Percentiles rank a stretch among this genome's conserved stretches.
These are phyloP conservation scores for Psilocybe sp. DNA, from an alignment of 768 basidiomycete genomes.

Conservation along the genomic window DNA sequence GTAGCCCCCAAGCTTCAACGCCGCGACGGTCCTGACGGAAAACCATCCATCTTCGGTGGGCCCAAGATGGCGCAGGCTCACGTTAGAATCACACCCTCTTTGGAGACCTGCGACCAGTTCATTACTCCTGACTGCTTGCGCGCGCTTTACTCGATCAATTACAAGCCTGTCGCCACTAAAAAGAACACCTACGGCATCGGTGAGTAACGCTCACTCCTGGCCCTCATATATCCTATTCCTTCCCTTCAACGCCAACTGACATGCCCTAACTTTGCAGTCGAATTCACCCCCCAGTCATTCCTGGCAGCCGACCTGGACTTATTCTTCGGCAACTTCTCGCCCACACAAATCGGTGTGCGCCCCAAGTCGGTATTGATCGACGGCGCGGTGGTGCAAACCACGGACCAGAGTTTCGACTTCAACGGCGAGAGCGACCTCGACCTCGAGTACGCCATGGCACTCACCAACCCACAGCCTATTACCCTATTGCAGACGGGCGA, in stretches of 20 bases:
- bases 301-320: slow-evolving; percentile 40
- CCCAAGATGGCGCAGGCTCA: slow-evolving; percentile 17
- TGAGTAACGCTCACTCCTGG: slow-evolving; percentile 12
- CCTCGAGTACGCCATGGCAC: slow-evolving; percentile 53
- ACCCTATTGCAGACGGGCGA: slow-evolving; percentile 46
- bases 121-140: slow-evolving; percentile 39
- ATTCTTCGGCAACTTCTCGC: slow-evolving; percentile 40
- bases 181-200: slow-evolving; percentile 41
- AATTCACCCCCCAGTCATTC: slow-evolving; percentile 51
- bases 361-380: slow-evolving; percentile 28
- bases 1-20: slow-evolving; percentile 5
- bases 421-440: slow-evolving; percentile 60
- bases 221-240: neutral
- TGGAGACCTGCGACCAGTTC: slow-evolving; percentile 27
- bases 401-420: slow-evolving; percentile 35
- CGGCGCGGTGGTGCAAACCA: slow-evolving; percentile 41
- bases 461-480: slow-evolving; percentile 36
- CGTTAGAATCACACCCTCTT: slow-evolving; percentile 17
- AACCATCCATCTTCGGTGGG: slow-evolving; percentile 14
- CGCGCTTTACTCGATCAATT: slow-evolving; percentile 35
- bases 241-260: neutral
- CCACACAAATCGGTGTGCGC: slow-evolving; percentile 29
- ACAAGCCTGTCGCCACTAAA: slow-evolving; percentile 26
- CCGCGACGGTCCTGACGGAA: slow-evolving; percentile 10
- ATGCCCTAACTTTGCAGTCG: slow-evolving; percentile 28